Evolutionary conservation across 305 asterid genomes (phyloP).

Genomic region (Fraxinus nigra): DNA sequence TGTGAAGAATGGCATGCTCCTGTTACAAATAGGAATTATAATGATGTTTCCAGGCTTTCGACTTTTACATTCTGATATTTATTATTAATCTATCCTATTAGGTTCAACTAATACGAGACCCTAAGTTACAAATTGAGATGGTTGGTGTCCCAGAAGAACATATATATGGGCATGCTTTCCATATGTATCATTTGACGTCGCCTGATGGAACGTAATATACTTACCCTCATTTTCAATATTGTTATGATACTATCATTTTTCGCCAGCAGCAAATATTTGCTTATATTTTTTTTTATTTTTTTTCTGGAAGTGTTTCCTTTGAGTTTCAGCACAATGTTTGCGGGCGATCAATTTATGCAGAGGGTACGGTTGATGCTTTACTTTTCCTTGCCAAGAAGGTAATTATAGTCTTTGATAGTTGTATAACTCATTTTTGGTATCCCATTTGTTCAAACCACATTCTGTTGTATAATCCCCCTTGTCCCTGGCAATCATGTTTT

Average conservation of each 20-base stretch:
- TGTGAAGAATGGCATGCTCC: not conserved
- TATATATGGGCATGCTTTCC: conserved; percentile 89
- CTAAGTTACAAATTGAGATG: conserved; percentile 69
- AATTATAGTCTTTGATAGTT: not conserved
- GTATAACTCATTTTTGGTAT: not conserved
- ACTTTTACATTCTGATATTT: not conserved
- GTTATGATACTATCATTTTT: conserved; percentile 1
- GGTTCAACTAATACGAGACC: conserved; percentile 78
- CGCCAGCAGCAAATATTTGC: conserved; percentile 9
- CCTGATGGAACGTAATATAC: conserved; percentile 77
- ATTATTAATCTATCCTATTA: conserved; percentile 28
- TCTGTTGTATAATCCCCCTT: not conserved
- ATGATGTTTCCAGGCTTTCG: not conserved
- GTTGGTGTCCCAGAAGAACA: conserved; percentile 95
- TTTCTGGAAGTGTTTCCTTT: conserved; percentile 51
- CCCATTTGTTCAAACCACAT: not conserved
- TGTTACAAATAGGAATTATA: not conserved
- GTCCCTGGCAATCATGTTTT: not conserved
- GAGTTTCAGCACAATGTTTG: conserved; percentile 95
- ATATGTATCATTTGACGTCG: conserved; percentile 79
- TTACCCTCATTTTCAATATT: not conserved
- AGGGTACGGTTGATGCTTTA: conserved; percentile 84
- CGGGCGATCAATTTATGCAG: conserved; percentile 95
- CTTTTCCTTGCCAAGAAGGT: conserved; percentile 91
- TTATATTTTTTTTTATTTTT: conserved; percentile 13